These are phyloP conservation scores for Termitomyces sp. DNA, from an alignment of 768 basidiomycete species.

Conservation along the genomic window DNA sequence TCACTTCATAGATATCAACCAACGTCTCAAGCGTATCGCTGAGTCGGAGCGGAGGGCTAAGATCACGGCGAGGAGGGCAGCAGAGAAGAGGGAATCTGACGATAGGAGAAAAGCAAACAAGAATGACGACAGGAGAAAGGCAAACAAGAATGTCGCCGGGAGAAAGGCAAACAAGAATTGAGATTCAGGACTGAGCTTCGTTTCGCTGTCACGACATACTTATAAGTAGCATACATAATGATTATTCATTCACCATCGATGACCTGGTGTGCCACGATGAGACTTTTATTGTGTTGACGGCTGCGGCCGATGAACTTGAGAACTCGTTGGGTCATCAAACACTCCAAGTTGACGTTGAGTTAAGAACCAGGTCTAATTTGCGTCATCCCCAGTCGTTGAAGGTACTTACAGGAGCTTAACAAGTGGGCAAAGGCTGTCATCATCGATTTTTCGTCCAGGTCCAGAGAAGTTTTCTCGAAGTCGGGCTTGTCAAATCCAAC, in stretches of 20 bases:
- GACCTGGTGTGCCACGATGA: neutral
- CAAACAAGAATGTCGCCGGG: neutral
- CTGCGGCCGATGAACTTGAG: no score
- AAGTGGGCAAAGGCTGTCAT: no score
- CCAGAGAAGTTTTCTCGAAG: no score
- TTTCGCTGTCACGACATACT: neutral
- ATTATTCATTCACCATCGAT: no score
- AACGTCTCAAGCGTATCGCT: constrained; percentile 46
- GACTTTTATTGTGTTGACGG: neutral
- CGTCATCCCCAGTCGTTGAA: no score
- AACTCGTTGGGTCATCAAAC: no score
- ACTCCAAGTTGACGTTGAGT: no score
- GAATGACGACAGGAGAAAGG: no score
- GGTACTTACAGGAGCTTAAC: no score
- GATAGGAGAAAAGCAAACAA: neutral
- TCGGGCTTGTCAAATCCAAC: neutral
- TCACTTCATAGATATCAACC: constrained; percentile 60
- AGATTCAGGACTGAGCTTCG: neutral
- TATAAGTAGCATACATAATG: neutral
- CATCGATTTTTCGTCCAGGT: no score
- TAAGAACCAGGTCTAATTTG: no score
- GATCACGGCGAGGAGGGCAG: constrained; percentile 21
- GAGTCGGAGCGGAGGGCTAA: constrained; percentile 45
- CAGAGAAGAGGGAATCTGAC: constrained; percentile 17
- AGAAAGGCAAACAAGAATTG: neutral